Conservation (phyloP, 2,329 filamentous ascomycete genomes). For the Aureobasidium sp. region DNA sequence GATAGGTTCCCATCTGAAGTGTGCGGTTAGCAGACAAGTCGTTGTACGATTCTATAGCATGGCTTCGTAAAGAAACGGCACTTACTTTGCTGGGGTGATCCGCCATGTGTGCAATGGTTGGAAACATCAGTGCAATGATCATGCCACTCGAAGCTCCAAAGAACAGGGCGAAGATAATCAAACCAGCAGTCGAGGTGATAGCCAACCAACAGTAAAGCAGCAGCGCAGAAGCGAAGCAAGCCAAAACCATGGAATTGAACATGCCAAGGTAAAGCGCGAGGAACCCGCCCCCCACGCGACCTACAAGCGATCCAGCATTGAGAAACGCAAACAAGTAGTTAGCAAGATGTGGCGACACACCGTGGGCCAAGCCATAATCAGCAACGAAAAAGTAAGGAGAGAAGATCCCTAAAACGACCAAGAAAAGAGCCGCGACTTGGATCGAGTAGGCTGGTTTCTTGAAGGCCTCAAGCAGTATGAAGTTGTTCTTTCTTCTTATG, state of each 20-base stretch:
- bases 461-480: slow-evolving; percentile 25
- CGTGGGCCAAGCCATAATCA: slow-evolving; percentile 45
- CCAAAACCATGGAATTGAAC: not conserved
- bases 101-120: not conserved
- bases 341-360: slow-evolving; percentile 44
- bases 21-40: not conserved
- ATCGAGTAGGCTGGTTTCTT: slow-evolving; percentile 34
- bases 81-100: not conserved
- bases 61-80: not conserved
- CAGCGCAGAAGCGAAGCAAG: slow-evolving; percentile 29
- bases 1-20: slow-evolving; percentile 1
- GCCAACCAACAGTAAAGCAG: slow-evolving; percentile 12
- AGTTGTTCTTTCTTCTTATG: not conserved
- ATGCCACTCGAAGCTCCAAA: slow-evolving; percentile 8
- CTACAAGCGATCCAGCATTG: slow-evolving; percentile 50
- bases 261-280: slow-evolving; percentile 25
- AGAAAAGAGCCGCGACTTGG: slow-evolving; percentile 37
- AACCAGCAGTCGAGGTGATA: slow-evolving; percentile 1
- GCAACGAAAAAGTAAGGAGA: slow-evolving; percentile 49
- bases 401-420: slow-evolving; percentile 22
- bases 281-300: slow-evolving; percentile 44
- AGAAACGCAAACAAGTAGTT: slow-evolving; percentile 58
- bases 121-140: not conserved
- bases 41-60: too few species aligned
- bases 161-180: slow-evolving; percentile 5